Base-by-base conservation (phyloP, 2,329 filamentous ascomycete species). In the Stemphylium vesicarium region DNA sequence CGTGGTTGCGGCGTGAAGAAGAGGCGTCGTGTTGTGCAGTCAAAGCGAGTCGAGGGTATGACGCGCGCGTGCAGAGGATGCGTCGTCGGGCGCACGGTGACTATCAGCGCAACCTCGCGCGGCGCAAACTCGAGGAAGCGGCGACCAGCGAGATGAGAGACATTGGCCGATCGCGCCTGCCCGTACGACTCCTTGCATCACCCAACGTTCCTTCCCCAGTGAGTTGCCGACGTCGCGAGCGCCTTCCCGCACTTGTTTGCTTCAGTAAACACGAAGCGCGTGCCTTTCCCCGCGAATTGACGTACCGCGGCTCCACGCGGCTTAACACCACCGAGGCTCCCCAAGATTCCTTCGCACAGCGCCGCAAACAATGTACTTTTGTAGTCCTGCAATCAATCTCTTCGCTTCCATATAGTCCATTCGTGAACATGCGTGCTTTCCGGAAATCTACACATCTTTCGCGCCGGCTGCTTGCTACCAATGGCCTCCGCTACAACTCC, bases 401-500 rank as follows among this genome's bases (percentile, higher is more conserved):
- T 53, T 49, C 54, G 35, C 49, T 26, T 63, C 39, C 43, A 52
- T 46, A 50, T 35, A 56, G 22, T 33, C 33, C 31, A 11, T 20
- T 42, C 46, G 67, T 69, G 59, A 74, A 37, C 31, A 75, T 75
- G 72, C 72, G 71, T 64, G 71, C 73, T 55, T 59, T 74, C 33
- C 65, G 65, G 50, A 74, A 66, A 51, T 71, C 73, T 18, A 61
- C 63, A 35, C 61, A 65, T 41, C 64, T 75, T 47, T 74, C 71
- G 29, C 73, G 72, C 60, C 69, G 68, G 59, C 66, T 75, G n/a
- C 56, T 73, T 32, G 65, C 63, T 45, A 49, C 59, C 62, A 73
- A 70, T 63, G 62, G 63, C 52, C 45, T 60, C 40, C 69, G 73
- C 53, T 65, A 65, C 48, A 73, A 62, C 68, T 74, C 73, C 13